Evolutionary conservation across 2,329 filamentous ascomycete genomes (phyloP), one percentile per base, ranked within the genome.

Genomic region (Cryphonectria radicalis): DNA sequence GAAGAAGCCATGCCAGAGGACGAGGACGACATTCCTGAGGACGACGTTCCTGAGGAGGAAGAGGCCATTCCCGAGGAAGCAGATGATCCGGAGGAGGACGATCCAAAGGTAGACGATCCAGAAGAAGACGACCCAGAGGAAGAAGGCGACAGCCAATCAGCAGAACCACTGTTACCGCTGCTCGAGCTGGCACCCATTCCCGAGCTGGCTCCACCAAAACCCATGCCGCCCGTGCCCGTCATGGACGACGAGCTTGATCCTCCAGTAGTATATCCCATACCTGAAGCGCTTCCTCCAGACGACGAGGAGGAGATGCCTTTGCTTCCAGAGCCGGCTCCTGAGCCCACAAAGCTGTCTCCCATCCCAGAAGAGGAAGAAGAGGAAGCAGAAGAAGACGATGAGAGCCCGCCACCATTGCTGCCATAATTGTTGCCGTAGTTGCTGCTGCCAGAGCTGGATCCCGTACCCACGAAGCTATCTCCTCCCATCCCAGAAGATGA

Each of bases 131-230:
- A 25, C 19, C 19, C 53, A 28, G 53, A 57, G 25, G 53, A 57
- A 0, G 53, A 25, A 3, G 22, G 11, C 11, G 53, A 57, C 25
- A 25, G 14, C n/a, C n/a, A 57, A 17, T 11, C 13, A 59, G 55
- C 5, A 59, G 55, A 59, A 5, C 55, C 28, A 17, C 28, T 14
- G 4, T 17, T 19, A 59, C 28, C 28, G 55, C 55, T 59, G 55
- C 55, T 59, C 6, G 55, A 59, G 55, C 55, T 32, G 25, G 11
- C 55, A 6, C 55, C 28, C 28, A 32, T 14, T 19, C 55, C 55
- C 55, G 55, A 59, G 55, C 55, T 59, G 55, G 28, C 46, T 50
- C 46, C 46, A 50, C 46, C 46, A n/a, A 50, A n/a, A 5, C 46
- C 46, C 46, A n/a, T 50, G 46, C 46, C 19, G 46, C 46, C 46